These are phyloP conservation scores for Globisporangium parvum DNA, from an alignment of 352 stramenopile species.

Conservation along the genomic window DNA sequence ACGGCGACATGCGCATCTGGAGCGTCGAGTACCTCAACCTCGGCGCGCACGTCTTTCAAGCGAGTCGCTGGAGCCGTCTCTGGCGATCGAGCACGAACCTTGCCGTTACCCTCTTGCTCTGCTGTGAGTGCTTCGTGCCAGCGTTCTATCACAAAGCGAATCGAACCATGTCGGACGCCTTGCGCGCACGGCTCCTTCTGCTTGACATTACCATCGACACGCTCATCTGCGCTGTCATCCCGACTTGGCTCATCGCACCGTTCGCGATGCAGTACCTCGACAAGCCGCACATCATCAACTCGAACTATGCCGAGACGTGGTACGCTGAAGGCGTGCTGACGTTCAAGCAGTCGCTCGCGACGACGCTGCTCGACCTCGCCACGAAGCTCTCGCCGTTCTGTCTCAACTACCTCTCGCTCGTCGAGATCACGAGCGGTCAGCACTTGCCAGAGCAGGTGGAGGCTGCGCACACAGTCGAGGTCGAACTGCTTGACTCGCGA, in stretches of 20 bases:
- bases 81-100: neutral
- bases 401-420: conserved; percentile 9
- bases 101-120: neutral
- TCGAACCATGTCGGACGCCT: neutral
- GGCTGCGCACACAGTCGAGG: too few species aligned
- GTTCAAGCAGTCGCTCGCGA: conserved; percentile 7
- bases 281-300: conserved; percentile 1
- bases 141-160: conserved; percentile 2
- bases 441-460: neutral
- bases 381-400: conserved; percentile 8
- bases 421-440: conserved; percentile 5
- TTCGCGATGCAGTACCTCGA: conserved; percentile 1
- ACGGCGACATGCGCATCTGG: conserved; percentile 9
- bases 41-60: conserved; percentile 6
- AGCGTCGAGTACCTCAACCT: conserved; percentile 10
- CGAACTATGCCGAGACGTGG: conserved; percentile 6
- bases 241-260: neutral
- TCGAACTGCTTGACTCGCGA: neutral
- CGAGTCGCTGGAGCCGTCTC: conserved; percentile 1
- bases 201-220: conserved; percentile 6
- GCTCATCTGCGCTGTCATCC: conserved; percentile 6
- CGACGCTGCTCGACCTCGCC: neutral
- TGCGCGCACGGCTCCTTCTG: conserved; percentile 1
- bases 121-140: conserved; percentile 4
- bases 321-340: conserved; percentile 8